A percentile compares a stretch with the other conserved stretches of the same genome.
Conservation (phyloP, 23 red algal species). For the Chondrus crispus region DNA sequence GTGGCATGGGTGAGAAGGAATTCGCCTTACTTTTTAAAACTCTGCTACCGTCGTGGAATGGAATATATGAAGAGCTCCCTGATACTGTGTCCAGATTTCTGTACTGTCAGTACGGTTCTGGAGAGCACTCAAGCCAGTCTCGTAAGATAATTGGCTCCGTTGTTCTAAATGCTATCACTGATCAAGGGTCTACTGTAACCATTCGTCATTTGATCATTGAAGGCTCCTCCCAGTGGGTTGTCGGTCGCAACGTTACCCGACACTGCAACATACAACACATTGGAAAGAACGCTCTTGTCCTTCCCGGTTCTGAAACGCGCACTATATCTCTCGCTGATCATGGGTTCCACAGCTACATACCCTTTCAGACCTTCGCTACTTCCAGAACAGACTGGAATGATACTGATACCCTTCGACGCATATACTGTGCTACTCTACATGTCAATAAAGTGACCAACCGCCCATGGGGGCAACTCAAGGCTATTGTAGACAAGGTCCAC, state of each 20-base stretch:
- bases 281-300: background rate
- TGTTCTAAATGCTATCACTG: background rate
- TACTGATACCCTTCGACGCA: background rate
- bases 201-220: background rate
- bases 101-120: background rate
- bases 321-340: background rate
- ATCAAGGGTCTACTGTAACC: background rate
- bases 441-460: background rate
- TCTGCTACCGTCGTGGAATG: no score
- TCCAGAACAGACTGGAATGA: background rate
- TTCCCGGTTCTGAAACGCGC: no score
- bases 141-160: background rate
- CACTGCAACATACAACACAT: background rate
- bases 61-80: background rate
- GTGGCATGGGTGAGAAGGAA: background rate
- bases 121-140: background rate
- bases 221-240: background rate
- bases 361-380: background rate
- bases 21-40: background rate
- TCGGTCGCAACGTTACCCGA: background rate
- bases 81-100: background rate
- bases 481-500: no score
- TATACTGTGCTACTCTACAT: background rate
- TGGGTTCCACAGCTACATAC: background rate
- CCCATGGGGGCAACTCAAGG: no score